Evolutionary conservation across 2,329 filamentous ascomycete genomes (phyloP).

Genomic region (Trichoderma sp.): DNA sequence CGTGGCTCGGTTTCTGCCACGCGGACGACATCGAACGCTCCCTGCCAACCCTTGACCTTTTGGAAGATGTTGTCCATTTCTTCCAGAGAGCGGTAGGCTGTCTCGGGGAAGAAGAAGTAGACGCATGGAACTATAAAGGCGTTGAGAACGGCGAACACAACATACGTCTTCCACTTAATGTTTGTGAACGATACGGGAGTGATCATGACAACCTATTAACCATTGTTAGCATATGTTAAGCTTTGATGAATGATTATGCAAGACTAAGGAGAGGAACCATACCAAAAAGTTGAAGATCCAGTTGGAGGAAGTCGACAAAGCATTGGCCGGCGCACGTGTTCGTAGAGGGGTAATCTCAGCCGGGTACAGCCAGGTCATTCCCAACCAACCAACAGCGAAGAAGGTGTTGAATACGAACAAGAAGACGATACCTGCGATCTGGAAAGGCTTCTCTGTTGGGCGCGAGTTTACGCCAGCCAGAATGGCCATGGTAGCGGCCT

Average conservation of each 20-base stretch:
- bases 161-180: slow-evolving; percentile 60
- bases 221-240: background rate
- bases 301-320: slow-evolving; percentile 52
- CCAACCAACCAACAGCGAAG: slow-evolving; percentile 59
- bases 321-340: slow-evolving; percentile 61
- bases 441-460: slow-evolving; percentile 46
- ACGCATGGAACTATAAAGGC: slow-evolving; percentile 55
- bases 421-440: slow-evolving; percentile 62
- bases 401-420: slow-evolving; percentile 61
- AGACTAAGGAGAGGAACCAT: background rate
- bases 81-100: slow-evolving; percentile 60
- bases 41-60: slow-evolving; percentile 46
- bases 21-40: slow-evolving; percentile 37
- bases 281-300: slow-evolving; percentile 63
- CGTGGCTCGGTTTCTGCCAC: slow-evolving; percentile 47
- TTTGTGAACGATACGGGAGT: slow-evolving; percentile 57
- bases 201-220: slow-evolving; percentile 53
- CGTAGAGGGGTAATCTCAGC: slow-evolving; percentile 65
- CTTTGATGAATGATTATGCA: background rate
- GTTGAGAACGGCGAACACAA: slow-evolving; percentile 66
- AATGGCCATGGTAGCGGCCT: slow-evolving; percentile 63
- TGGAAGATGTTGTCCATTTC: slow-evolving; percentile 66
- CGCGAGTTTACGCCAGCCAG: slow-evolving; percentile 54
- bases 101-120: slow-evolving; percentile 65
- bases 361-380: slow-evolving; percentile 63